phyloP scores from a whole-genome alignment of 345 rosid species.

The Ceriops zippeliana region DNA sequence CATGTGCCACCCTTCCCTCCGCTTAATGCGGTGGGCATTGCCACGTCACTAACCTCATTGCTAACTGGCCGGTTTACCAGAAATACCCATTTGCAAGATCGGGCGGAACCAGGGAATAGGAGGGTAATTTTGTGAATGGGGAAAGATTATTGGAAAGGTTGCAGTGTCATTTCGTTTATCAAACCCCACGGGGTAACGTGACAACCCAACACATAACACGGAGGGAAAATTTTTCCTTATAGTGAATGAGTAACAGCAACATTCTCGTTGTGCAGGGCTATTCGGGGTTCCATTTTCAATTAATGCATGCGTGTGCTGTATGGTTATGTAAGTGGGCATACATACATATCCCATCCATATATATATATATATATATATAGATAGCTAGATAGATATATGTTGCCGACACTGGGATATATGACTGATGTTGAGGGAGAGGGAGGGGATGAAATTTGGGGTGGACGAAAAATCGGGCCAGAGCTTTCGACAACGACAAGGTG shows the following conservation, averaged over 20 bases:
- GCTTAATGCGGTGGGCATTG: conserved; percentile 27
- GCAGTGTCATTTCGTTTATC: conserved; percentile 27
- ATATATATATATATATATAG: no score
- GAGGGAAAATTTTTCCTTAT: neutral
- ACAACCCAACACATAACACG: conserved; percentile 27
- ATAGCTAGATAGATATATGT: no score
- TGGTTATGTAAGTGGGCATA: no score
- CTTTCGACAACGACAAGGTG: neutral
- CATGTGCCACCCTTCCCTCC: conserved; percentile 42
- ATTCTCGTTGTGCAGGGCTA: neutral
- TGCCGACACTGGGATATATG: no score
- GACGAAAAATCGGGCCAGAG: neutral
- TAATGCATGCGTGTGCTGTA: no score
- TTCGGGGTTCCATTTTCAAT: no score
- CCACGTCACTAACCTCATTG: conserved; percentile 8
- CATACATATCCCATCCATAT: no score
- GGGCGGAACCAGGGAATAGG: fast-evolving
- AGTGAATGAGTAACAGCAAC: conserved; percentile 12
- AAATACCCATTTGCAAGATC: neutral
- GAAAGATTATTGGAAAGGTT: conserved; percentile 16
- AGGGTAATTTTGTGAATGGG: conserved; percentile 11
- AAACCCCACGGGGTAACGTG: conserved; percentile 32
- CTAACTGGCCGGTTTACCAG: neutral
- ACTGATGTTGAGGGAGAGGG: no score
- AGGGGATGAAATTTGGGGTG: neutral